Evolutionary conservation across 106 monocot species (phyloP).

Genomic region (Platanthera zijinensis): DNA sequence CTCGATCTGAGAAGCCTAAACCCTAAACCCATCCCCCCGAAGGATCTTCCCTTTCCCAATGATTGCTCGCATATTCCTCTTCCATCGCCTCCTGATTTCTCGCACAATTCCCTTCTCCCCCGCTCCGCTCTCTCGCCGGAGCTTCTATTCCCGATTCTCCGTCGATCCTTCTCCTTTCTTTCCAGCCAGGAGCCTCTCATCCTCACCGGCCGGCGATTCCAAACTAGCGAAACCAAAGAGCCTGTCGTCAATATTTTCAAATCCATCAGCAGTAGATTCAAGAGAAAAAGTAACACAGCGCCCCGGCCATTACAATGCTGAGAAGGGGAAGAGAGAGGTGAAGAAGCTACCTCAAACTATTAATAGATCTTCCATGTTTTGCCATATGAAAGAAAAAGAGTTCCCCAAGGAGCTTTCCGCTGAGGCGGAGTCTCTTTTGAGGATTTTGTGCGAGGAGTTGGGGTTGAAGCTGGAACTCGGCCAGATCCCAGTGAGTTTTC

Average conservation of each 20-base stretch:
- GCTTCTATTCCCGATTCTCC: neutral
- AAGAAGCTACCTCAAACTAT: neutral
- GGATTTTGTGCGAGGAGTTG: constrained; percentile 37
- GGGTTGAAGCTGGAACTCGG: constrained; percentile 26
- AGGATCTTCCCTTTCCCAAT: neutral
- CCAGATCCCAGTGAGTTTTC: constrained; percentile 13
- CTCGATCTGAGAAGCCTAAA: neutral
- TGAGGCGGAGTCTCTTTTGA: constrained; percentile 29
- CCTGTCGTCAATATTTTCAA: neutral
- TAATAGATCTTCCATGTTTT: neutral
- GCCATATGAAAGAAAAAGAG: constrained; percentile 28
- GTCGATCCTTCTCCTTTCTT: neutral
- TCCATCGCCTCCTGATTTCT: neutral
- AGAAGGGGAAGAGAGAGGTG: neutral
- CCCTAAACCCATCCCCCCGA: neutral
- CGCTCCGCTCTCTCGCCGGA: neutral
- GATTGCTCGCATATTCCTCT: neutral
- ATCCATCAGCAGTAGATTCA: neutral
- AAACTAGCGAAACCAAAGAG: constrained; percentile 5
- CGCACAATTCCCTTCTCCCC: neutral
- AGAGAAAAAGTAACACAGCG: neutral
- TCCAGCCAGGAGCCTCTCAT: neutral
- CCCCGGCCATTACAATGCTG: neutral
- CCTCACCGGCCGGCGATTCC: neutral
- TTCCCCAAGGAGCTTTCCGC: constrained; percentile 27